Percentiles rank a stretch among this genome's conserved stretches.
These are phyloP conservation scores for Fusarium sp. DNA, from an alignment of 2,329 filamentous ascomycete genomes.

Conservation along the genomic window DNA sequence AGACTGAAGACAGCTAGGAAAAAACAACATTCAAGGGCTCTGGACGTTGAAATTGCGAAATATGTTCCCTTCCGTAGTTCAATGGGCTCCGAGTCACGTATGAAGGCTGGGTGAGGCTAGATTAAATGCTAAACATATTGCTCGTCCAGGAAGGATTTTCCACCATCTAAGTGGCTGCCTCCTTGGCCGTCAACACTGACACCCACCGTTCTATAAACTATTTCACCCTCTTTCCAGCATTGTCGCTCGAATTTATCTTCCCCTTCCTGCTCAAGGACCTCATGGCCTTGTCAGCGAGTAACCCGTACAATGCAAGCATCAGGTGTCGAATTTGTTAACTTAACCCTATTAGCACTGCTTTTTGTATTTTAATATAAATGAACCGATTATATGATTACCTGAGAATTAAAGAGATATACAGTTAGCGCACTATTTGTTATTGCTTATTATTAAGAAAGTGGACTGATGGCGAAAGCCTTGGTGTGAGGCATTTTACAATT, in stretches of 20 bases:
- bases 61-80: background rate
- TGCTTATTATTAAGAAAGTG: background rate
- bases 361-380: too few relatives aligned
- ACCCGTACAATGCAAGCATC: background rate
- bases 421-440: rapidly evolving
- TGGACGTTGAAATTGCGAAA: background rate
- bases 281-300: background rate
- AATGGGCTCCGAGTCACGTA: background rate
- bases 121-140: background rate
- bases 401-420: background rate
- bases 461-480: background rate
- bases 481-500: rapidly evolving
- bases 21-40: background rate
- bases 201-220: background rate
- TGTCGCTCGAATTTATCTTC: background rate
- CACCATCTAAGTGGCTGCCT: background rate
- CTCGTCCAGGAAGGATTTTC: too few relatives aligned
- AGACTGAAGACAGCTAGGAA: background rate
- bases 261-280: background rate
- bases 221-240: background rate
- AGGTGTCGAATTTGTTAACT: too few relatives aligned
- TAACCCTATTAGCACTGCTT: too few relatives aligned
- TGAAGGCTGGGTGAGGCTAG: rapidly evolving
- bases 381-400: too few relatives aligned
- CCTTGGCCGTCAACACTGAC: background rate